A percentile compares a stretch with the other conserved stretches of the same genome.
Conservation (phyloP, 2,329 filamentous ascomycete genomes). For the Ophiognomonia clavigignenti-juglandacearum region DNA sequence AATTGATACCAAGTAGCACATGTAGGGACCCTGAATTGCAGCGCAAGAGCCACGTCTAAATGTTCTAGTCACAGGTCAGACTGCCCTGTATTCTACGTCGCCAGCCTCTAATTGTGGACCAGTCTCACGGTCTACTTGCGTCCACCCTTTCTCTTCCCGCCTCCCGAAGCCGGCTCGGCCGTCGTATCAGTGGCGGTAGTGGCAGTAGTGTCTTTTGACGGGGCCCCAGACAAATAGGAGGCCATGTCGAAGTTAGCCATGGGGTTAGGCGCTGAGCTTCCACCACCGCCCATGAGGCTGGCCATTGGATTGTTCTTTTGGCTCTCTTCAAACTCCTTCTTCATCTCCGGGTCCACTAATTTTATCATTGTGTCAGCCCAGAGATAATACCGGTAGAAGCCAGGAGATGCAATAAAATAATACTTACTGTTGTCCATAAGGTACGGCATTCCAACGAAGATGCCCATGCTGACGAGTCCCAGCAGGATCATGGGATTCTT, state of each 20-base stretch:
- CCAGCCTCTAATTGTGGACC: no score
- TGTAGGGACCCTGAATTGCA: no score
- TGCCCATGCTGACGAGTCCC: slow-evolving; percentile 72
- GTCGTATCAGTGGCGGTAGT: slow-evolving; percentile 29
- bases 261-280: slow-evolving; percentile 31
- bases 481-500: slow-evolving; percentile 98
- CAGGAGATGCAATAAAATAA: neutral
- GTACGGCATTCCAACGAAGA: slow-evolving; percentile 93
- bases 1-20: no score
- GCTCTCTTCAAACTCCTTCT: slow-evolving; percentile 86
- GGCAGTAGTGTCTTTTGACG: neutral
- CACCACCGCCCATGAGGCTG: slow-evolving; percentile 42
- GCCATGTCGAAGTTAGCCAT: slow-evolving; percentile 59
- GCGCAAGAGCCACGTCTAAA: neutral
- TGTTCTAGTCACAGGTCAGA: neutral
- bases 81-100: neutral
- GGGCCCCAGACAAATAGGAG: slow-evolving; percentile 55
- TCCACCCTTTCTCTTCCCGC: slow-evolving; percentile 1
- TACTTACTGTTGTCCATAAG: slow-evolving; percentile 88
- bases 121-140: neutral
- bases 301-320: slow-evolving; percentile 71
- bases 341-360: slow-evolving; percentile 92
- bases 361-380: no score
- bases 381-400: no score
- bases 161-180: slow-evolving; percentile 19